Conservation (phyloP, 2,329 filamentous ascomycete genomes). For the Phoma sp. region DNA sequence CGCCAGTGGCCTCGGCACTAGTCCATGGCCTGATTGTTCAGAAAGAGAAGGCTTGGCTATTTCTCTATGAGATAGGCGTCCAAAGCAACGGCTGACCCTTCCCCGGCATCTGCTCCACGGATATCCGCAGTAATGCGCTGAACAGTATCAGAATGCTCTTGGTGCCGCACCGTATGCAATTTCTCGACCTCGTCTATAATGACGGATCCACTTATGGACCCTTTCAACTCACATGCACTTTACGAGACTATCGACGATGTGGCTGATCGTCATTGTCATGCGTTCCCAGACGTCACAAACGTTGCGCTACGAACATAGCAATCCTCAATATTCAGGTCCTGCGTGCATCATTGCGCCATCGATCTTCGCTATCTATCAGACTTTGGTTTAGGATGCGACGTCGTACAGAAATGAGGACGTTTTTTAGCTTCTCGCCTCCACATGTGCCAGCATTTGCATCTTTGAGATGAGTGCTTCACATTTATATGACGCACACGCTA, state of each 20-base stretch:
- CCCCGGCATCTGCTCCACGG: slow-evolving; percentile 9
- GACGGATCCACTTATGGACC: slow-evolving; percentile 5
- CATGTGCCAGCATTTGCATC: slow-evolving; percentile 1
- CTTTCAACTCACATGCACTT: not conserved
- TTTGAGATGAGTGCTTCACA: slow-evolving; percentile 2
- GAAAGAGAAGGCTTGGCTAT: not conserved
- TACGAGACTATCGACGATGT: not conserved
- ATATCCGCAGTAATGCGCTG: not conserved
- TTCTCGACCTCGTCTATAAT: not conserved
- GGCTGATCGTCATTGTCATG: slow-evolving; percentile 7
- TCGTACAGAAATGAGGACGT: not conserved
- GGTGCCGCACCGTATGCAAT: slow-evolving; percentile 8
- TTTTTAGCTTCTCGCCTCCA: not conserved
- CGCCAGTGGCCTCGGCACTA: not conserved
- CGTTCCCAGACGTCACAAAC: slow-evolving; percentile 10
- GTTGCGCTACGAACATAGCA: slow-evolving; percentile 1
- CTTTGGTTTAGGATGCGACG: too few species aligned
- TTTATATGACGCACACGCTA: not conserved
- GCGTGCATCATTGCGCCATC: slow-evolving; percentile 5
- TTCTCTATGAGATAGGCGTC: not conserved
- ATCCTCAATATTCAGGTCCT: not conserved
- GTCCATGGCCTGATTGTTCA: not conserved
- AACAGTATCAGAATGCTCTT: slow-evolving; percentile 7
- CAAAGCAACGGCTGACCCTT: not conserved
- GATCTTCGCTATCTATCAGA: not conserved